Base-by-base conservation (phyloP, 108 stramenopile genomes). In the Skeletonema potamos region DNA sequence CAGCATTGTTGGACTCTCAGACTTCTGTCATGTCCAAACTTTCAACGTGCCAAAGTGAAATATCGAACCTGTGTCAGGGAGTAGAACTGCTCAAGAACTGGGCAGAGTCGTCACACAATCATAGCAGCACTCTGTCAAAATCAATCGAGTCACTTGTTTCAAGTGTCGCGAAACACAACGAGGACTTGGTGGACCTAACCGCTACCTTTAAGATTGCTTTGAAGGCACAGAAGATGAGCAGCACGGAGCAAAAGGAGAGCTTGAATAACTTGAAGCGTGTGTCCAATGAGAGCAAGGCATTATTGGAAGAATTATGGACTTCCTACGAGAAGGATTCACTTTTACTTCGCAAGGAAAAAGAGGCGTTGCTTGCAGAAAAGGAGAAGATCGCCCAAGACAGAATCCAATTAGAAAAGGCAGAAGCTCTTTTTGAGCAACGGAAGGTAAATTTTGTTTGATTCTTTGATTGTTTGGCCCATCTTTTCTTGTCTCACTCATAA, bases 391-490 rank as follows among this genome's bases (percentile, higher is more conserved):
- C n/a, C 2, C 60, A 66, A 41, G 70, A 79, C 0, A 44, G 41
- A 20, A 66, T 22, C 10, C 64, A 39, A 39, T 33, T 71, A 2
- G 62, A 77, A 61, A 30, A 70, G 34, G 28, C 68, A 24, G 70
- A 67, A 51, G 70, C 77, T 12, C 26, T 79, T 13, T 79, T 79
- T 61, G 77, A 79, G 51, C 77, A 79, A 37, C 66, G 77, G 17
- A 79, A 41, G 15, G 39, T 41, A 41, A 41, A 15, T 41, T 41
- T 41, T 41, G 39, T 15, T 41, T 41, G 39, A 12, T 41, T 41
- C 2, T 3, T n/a, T 15, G 2, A 12, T 41, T 41, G 13, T 3
- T n/a, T 15, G 2, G 3, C 13, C 13, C 13, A 41, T n/a, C 39
- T 15, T 15, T 39, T 39, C 5, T 12, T 3, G 39, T 41, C 39